Evolutionary conservation across 2,329 filamentous ascomycete species (phyloP), one percentile per base, ranked within the genome.

Genomic region (Iodosphaeria phyllophila): DNA sequence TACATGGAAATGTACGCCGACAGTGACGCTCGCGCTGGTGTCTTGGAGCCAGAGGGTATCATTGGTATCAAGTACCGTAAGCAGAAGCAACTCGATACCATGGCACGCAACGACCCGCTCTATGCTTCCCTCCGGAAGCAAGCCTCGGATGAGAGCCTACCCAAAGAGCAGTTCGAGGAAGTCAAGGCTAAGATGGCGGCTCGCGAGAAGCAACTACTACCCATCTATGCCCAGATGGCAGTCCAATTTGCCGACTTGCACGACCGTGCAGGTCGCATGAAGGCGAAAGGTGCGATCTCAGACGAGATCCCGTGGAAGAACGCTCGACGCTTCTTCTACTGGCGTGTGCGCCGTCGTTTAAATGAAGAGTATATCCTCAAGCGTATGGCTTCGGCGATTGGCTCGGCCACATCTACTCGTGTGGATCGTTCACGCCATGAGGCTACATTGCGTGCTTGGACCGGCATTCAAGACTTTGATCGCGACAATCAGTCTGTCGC

Each of bases 1-100:
- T 75, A 72, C 44, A 98, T 98, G 89, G 89, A 98, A 55, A 98
- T 98, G 89, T 98, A 98, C 50, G 89, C 89, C 28, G 89, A 98
- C 44, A 74, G 78, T 36, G 86, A 98, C 37, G 64, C 89, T 28
- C 89, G 89, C 32, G 89, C 86, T 56, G 89, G 89, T 74, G 84
- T 98, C 23, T 68, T 98, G 34, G 89, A 98, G 54, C 89, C 89
- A 6, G 89, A 98, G 51, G 89, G 89, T 60, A 95, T 95, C 46
- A 74, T 98, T 29, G 83, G 83, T 51, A 95, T 98, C 70, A 98
- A 95, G 58, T 98, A 84, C 65, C 79, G 82, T 48, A 86, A 80
- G 52, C 86, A 98, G 43, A 91, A 86, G 60, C 89, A 95, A 58
- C 73, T 98, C 13, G 77, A 91, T 48, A 93, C 86, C 30, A 98